A percentile compares a stretch with the other conserved stretches of the same genome.
Conservation (phyloP, 2,329 filamentous ascomycete species). For the Coniochaeta sp. region DNA sequence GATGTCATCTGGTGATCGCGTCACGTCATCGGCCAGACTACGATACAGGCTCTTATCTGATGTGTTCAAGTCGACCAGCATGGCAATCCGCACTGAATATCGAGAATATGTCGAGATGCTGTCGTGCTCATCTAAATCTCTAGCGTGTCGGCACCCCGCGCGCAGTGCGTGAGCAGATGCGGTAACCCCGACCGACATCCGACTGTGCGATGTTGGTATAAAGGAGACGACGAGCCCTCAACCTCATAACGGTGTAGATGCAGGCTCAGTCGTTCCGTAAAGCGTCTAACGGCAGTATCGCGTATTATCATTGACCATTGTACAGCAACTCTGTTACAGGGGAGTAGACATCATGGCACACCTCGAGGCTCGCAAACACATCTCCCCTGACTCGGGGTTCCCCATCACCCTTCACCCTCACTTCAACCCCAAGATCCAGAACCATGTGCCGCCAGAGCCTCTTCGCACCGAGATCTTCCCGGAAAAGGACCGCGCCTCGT, state of each 20-base stretch:
- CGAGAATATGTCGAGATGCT: background rate
- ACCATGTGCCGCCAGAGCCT: constrained; percentile 30
- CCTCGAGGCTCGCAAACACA: constrained; percentile 37
- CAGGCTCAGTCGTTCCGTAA: too few species aligned
- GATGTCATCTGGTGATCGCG: background rate
- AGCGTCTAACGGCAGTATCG: background rate
- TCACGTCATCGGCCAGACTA: background rate
- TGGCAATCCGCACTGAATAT: background rate
- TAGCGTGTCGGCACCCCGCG: background rate
- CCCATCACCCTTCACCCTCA: constrained; percentile 36
- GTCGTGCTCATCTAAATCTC: background rate
- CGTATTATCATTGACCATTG: background rate
- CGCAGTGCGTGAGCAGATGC: background rate
- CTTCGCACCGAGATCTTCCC: constrained; percentile 21
- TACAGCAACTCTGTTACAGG: background rate
- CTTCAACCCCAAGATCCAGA: constrained; percentile 37
- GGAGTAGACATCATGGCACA: background rate
- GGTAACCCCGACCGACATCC: background rate
- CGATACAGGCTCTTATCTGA: background rate
- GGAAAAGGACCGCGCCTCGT: constrained; percentile 29
- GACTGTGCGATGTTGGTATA: background rate
- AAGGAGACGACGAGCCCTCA: background rate
- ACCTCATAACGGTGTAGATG: background rate
- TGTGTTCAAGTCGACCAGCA: background rate
- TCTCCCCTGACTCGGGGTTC: constrained; percentile 40